phyloP scores from a whole-genome alignment of 805 yeast genomes.

The Metschnikowia kofuensis region DNA sequence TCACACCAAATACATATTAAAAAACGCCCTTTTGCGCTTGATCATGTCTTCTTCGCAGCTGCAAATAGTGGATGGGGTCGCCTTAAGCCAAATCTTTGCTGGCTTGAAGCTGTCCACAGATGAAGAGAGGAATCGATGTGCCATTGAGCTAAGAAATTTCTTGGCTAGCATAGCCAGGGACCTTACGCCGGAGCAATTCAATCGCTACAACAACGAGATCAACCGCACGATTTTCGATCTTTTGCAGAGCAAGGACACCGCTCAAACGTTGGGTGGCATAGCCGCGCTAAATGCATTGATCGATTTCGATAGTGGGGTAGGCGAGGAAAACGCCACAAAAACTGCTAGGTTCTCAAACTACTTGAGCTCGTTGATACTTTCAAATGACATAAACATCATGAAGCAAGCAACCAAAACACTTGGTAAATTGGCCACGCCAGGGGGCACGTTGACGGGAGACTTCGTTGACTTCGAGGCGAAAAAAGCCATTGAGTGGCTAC shows the following conservation, averaged over 20 bases:
- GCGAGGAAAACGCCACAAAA: slow-evolving; percentile 81
- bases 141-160: slow-evolving; percentile 66
- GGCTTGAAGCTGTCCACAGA: slow-evolving; percentile 46
- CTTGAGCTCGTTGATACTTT: slow-evolving; percentile 72
- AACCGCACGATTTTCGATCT: slow-evolving; percentile 85
- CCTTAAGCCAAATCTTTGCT: slow-evolving; percentile 50
- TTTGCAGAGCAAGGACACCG: slow-evolving; percentile 67
- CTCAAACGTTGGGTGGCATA: slow-evolving; percentile 83
- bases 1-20: background rate
- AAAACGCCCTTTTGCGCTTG: background rate
- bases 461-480: slow-evolving; percentile 91
- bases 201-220: slow-evolving; percentile 77
- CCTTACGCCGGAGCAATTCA: slow-evolving; percentile 74
- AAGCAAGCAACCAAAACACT: slow-evolving; percentile 80
- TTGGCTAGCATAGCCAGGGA: slow-evolving; percentile 76
- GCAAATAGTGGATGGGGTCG: slow-evolving; percentile 41
- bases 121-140: slow-evolving; percentile 51
- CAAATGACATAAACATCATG: slow-evolving; percentile 83
- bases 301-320: slow-evolving; percentile 72
- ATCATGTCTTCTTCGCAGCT: slow-evolving; percentile 17
- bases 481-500: slow-evolving; percentile 86
- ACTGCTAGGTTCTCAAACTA: slow-evolving; percentile 91
- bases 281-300: slow-evolving; percentile 86
- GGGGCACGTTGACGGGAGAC: slow-evolving; percentile 85
- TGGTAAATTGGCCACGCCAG: slow-evolving; percentile 86